phyloP scores from a whole-genome alignment of 768 basidiomycete species.

The Cystoderma amianthinum region DNA sequence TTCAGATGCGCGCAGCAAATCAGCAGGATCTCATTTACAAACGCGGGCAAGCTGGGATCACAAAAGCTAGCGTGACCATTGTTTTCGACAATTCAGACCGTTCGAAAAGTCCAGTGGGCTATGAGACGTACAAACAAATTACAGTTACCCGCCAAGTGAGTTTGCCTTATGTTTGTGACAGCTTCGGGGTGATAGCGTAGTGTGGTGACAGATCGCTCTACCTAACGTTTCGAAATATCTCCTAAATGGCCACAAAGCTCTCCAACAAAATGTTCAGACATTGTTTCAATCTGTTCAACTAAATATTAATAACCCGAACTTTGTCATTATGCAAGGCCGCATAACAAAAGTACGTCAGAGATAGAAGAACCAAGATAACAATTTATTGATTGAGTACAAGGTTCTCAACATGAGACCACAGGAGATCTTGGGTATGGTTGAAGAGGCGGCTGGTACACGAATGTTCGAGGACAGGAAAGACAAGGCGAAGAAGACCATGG shows the following conservation, averaged over 20 bases:
- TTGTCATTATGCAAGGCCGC: slow-evolving; percentile 98
- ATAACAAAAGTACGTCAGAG: slow-evolving; percentile 77
- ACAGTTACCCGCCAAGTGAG: slow-evolving; percentile 93
- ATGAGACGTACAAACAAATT: slow-evolving; percentile 77
- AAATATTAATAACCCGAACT: slow-evolving; percentile 99
- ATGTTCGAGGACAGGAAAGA: slow-evolving; percentile 99
- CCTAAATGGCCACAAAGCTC: slow-evolving; percentile 90
- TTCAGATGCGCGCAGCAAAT: slow-evolving; percentile 95
- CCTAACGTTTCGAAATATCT: slow-evolving; percentile 94
- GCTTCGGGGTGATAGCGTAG: background rate
- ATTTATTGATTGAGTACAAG: slow-evolving; percentile 20
- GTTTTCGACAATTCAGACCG: slow-evolving; percentile 97
- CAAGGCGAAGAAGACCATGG: slow-evolving; percentile 93
- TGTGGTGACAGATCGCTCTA: slow-evolving; percentile 73
- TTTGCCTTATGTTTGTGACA: slow-evolving; percentile 2
- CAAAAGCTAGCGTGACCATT: slow-evolving; percentile 96
- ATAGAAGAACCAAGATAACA: background rate
- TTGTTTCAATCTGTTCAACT: slow-evolving; percentile 96
- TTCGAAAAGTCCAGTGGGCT: slow-evolving; percentile 74
- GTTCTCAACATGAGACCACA: slow-evolving; percentile 97
- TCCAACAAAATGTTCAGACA: slow-evolving; percentile 78
- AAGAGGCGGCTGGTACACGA: slow-evolving; percentile 95
- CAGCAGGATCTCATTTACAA: slow-evolving; percentile 99
- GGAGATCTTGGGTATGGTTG: slow-evolving; percentile 97
- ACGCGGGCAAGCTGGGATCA: slow-evolving; percentile 94